Percentiles rank a stretch among this genome's conserved stretches.
Conservation (phyloP, 2,329 filamentous ascomycete species). For the Colletotrichum trifolii region DNA sequence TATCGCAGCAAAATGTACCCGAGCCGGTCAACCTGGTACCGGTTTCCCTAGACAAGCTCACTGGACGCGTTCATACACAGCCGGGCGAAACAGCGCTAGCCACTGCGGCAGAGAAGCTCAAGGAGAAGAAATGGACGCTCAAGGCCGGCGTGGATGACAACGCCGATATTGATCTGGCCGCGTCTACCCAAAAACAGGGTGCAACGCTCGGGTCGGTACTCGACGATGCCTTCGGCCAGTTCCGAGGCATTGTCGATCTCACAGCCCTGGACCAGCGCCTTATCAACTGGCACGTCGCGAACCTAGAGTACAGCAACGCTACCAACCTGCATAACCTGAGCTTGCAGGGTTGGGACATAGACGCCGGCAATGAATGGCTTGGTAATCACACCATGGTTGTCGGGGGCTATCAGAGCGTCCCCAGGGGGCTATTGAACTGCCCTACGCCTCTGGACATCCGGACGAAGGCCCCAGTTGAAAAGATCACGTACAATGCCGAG, state of each 20-base stretch:
- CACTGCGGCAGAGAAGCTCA: conserved; percentile 81
- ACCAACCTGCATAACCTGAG: conserved; percentile 88
- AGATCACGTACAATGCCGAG: conserved; percentile 72
- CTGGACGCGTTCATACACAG: conserved; percentile 78
- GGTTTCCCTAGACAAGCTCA: conserved; percentile 74
- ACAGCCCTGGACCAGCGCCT: conserved; percentile 88
- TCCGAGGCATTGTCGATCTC: conserved; percentile 83
- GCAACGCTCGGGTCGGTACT: conserved; percentile 91
- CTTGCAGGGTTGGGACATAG: conserved; percentile 93
- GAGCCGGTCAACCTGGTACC: conserved; percentile 68
- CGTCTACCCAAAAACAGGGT: conserved; percentile 69
- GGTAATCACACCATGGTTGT: conserved; percentile 93
- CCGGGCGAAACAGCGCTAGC: conserved; percentile 75
- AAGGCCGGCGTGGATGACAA: conserved; percentile 71
- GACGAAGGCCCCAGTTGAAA: conserved; percentile 77
- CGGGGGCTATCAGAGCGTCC: conserved; percentile 92
- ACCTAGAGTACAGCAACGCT: conserved; percentile 97
- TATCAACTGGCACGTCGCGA: conserved; percentile 98
- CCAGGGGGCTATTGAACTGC: conserved; percentile 83
- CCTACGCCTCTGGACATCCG: conserved; percentile 82
- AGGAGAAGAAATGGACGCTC: conserved; percentile 84
- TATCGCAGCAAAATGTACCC: conserved; percentile 65
- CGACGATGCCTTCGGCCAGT: conserved; percentile 91
- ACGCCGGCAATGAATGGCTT: conserved; percentile 97
- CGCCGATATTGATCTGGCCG: conserved; percentile 77